Base-by-base conservation (phyloP, 2,329 filamentous ascomycete genomes). In the Hypoxylon sp. region DNA sequence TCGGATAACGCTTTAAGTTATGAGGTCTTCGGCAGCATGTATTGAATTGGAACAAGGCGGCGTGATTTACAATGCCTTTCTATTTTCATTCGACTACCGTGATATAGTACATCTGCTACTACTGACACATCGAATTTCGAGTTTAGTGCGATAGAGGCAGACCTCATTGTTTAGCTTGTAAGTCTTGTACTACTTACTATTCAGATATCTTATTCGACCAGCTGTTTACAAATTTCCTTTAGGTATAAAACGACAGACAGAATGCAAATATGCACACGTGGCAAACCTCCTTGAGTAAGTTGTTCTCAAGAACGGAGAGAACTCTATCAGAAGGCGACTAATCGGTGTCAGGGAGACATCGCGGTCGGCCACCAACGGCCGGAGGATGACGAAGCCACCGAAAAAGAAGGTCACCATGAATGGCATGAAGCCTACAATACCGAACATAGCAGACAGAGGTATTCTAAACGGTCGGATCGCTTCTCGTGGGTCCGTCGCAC, bases 301-400 rank as follows among this genome's bases (percentile, higher is more conserved):
- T 19, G 19, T 34, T 55, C 32, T 21, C 5, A 3, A 19, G 7
- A 21, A 14, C 19, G 17, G 34, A 50, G 32, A 17, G 17, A 34
- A 11, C n/a, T 45, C 14, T 17, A 32, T 61, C 38, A 19, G 57
- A 57, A 64, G 21, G 36, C 45, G 30, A 57, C 50, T 72, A 32
- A 74, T 63, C 28, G n/a, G 34, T 28, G 11, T 5, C 66, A 90
- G 88, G 76, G 87, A 90, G 75, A 89, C 87, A 7, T 86, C 82
- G 19, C 81, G 87, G 43, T 85, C 83, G 11, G 82, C 84, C 84
- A 96, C 92, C 60, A 98, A 88, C 51, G 94, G 95, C 10, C 97
- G 87, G 30, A 97, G 87, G 2, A 95, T 98, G 69, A 95, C 95
- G 45, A 98, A 85, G 77, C 98, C 95, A 69, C 95, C 95, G 2